Base-by-base conservation (phyloP, 805 yeast species). In the baker's yeast (Saccharomyces cerevisiae) region DNA sequence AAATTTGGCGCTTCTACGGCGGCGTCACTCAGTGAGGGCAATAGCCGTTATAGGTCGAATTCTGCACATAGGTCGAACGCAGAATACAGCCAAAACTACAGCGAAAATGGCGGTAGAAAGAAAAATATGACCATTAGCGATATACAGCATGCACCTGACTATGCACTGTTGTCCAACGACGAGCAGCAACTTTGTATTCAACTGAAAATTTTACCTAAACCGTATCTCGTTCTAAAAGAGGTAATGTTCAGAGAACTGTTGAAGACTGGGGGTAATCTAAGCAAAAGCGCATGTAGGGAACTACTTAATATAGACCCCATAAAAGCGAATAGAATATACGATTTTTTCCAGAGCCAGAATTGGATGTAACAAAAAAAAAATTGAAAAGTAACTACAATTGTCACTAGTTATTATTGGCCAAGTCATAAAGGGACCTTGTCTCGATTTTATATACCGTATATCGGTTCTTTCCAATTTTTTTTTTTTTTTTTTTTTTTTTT, bases 211-310 rank as follows among this genome's bases (percentile, higher is more conserved):
- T 72, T 87, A 54, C 99, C 99, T 14, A 92, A 94, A 68, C 96
- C 98, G 2, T 94, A 92, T 65, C 74, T 94, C 57, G 96, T 96
- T 2, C 88, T 94, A 59, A 94, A 94, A 66, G 96, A 89, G 67
- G 82, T 89, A 2, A 70, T 94, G 53, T 89, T 94, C 76, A 81
- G 95, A 61, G 97, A 91, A 66, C 81, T 95, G 31, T 74, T 91
- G 43, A 83, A 88, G 60, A 84, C 87, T 47, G 96, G 96, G 43
- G 98, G 98, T 4, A 72, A 79, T 6, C 69, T 94, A 64, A 88
- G 88, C 73, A 85, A 87, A 71, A 85, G 88, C 64, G 84, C 85
- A 17, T 94, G 96, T n/a, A 79, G 90, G 61, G 96, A 87, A 55
- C 73, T 89, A 54, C 73, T 89, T 57, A 87, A 89, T 64, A 83